phyloP scores from a whole-genome alignment of 225 moss, liverwort and hornwort species.

The Anthoceros angustus region DNA sequence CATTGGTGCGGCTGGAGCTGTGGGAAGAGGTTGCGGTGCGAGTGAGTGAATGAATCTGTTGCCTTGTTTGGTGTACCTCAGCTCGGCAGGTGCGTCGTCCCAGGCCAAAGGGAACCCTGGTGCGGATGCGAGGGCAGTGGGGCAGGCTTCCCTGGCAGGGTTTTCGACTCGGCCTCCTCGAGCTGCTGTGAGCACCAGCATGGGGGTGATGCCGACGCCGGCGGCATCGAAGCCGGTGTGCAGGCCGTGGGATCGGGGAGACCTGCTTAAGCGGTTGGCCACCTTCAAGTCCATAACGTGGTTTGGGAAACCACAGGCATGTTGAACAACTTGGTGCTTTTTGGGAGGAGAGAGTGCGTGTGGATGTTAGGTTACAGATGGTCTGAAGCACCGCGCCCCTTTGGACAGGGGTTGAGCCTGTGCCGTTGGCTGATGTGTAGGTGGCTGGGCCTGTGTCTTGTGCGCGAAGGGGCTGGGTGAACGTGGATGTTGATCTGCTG shows the following conservation, averaged over 20 bases:
- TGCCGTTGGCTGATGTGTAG: slow-evolving; percentile 17
- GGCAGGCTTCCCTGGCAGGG: neutral
- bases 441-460: slow-evolving; percentile 96
- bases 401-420: neutral
- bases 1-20: neutral
- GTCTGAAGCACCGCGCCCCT: too few species aligned
- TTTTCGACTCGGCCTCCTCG: slow-evolving; percentile 17
- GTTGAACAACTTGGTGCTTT: neutral
- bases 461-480: slow-evolving; percentile 92
- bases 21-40: neutral
- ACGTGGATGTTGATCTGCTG: slow-evolving; percentile 83
- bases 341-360: neutral
- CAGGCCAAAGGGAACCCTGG: slow-evolving; percentile 26
- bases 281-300: slow-evolving; percentile 94
- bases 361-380: too few species aligned
- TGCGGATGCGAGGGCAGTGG: slow-evolving; percentile 6
- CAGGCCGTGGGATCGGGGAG: slow-evolving; percentile 96
- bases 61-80: slow-evolving; percentile 10
- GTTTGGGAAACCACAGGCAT: slow-evolving; percentile 94
- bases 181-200: slow-evolving; percentile 18
- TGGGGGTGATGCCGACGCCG: slow-evolving; percentile 7
- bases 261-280: slow-evolving; percentile 69
- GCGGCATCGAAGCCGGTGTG: slow-evolving; percentile 33
- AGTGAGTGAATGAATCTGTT: neutral
- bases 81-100: slow-evolving; percentile 53